phyloP scores from a whole-genome alignment of 2,329 filamentous ascomycete species.

The Camptophora hylomeconis region DNA sequence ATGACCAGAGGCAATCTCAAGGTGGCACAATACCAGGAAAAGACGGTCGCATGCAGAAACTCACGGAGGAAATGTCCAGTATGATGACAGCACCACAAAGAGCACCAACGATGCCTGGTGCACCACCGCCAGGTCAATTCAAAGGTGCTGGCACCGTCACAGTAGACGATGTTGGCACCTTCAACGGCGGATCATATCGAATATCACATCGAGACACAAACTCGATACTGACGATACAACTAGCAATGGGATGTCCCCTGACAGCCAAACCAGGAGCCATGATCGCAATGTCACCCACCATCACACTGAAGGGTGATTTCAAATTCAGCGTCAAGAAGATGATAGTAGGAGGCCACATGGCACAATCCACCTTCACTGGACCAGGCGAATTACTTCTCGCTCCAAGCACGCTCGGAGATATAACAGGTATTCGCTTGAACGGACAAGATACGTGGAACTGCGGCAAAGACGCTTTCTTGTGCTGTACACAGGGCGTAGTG shows the following conservation, averaged over 20 bases:
- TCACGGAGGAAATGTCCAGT: slow-evolving; percentile 10
- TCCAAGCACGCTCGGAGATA: slow-evolving; percentile 68
- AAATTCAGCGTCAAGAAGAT: slow-evolving; percentile 89
- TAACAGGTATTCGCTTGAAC: slow-evolving; percentile 62
- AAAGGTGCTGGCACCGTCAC: slow-evolving; percentile 48
- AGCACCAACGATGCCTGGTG: slow-evolving; percentile 23
- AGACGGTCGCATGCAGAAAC: slow-evolving; percentile 3
- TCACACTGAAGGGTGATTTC: slow-evolving; percentile 68
- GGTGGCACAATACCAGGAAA: background rate
- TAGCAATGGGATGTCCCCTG: slow-evolving; percentile 79
- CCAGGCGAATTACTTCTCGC: slow-evolving; percentile 83
- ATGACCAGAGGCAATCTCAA: slow-evolving; percentile 2
- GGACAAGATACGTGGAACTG: slow-evolving; percentile 64
- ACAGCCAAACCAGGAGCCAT: slow-evolving; percentile 72
- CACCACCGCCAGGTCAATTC: slow-evolving; percentile 43
- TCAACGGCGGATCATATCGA: slow-evolving; percentile 89
- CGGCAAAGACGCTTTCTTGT: slow-evolving; percentile 75
- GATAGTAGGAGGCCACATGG: slow-evolving; percentile 68
- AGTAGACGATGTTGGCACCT: slow-evolving; percentile 82
- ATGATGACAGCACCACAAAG: slow-evolving; percentile 9
- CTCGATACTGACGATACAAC: slow-evolving; percentile 73
- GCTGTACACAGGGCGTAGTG: slow-evolving; percentile 71
- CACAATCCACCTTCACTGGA: slow-evolving; percentile 68
- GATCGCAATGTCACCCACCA: slow-evolving; percentile 86
- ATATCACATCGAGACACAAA: slow-evolving; percentile 89